These are phyloP conservation scores for Lepraria neglecta DNA, from an alignment of 495 filamentous ascomycete genomes.

Conservation along the genomic window DNA sequence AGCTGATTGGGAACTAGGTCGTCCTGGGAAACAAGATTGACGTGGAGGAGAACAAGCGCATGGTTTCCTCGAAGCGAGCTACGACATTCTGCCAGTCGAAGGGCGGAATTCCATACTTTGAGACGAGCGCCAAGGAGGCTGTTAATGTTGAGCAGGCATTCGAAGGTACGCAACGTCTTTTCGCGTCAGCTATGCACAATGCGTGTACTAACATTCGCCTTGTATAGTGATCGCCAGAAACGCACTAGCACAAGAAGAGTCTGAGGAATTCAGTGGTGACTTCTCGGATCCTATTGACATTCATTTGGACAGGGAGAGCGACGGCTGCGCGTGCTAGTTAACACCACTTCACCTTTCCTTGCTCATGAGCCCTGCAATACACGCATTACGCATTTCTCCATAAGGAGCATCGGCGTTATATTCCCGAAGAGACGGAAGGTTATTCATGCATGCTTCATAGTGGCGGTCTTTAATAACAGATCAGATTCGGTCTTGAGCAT, in stretches of 20 bases:
- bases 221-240: constrained; percentile 86
- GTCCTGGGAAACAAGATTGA: constrained; percentile 99
- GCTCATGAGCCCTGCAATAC: neutral
- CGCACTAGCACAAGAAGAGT: constrained; percentile 92
- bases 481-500: neutral
- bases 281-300: constrained; percentile 98
- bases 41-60: constrained; percentile 93
- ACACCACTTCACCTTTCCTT: neutral
- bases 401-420: constrained; percentile 12
- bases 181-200: constrained; percentile 5
- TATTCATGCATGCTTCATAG: constrained; percentile 3
- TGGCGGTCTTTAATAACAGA: constrained; percentile 1
- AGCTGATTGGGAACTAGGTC: constrained; percentile 44
- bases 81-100: constrained; percentile 97
- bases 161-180: constrained; percentile 57
- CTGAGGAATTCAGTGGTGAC: constrained; percentile 84
- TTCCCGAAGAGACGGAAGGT: neutral
- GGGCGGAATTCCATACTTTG: constrained; percentile 95
- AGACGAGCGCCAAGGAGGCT: constrained; percentile 98
- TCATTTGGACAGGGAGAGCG: constrained; percentile 81
- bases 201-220: constrained; percentile 22
- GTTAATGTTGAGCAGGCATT: constrained; percentile 98
- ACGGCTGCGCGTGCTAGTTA: constrained; percentile 79
- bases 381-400: constrained; percentile 1
- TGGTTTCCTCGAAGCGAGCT: constrained; percentile 90